Evolutionary conservation across 306 rosid genomes (phyloP).

Genomic region (Dryas alaskensis): DNA sequence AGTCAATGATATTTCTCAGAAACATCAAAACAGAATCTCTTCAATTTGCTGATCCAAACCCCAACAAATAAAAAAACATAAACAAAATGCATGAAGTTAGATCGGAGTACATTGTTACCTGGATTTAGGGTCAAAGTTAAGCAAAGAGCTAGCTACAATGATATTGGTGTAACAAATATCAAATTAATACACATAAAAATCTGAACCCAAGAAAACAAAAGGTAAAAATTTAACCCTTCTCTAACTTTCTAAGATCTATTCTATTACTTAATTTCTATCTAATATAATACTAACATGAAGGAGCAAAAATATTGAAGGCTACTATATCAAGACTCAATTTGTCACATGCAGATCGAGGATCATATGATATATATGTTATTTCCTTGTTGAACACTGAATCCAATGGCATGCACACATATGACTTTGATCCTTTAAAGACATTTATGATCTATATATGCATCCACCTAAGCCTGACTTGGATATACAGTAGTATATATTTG

Average conservation of each 20-base stretch:
- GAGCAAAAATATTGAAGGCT: slow-evolving; percentile 1
- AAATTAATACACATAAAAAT: background rate
- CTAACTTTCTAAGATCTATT: slow-evolving; percentile 21
- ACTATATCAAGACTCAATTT: slow-evolving; percentile 12
- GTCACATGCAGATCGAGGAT: slow-evolving; percentile 20
- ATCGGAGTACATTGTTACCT: slow-evolving; percentile 1
- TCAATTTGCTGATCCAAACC: background rate
- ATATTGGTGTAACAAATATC: slow-evolving; percentile 27
- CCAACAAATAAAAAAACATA: background rate
- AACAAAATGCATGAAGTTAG: slow-evolving; percentile 5
- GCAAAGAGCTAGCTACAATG: slow-evolving; percentile 30
- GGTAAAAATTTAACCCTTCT: background rate
- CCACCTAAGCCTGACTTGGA: slow-evolving; percentile 44
- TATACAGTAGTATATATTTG: slow-evolving; percentile 6
- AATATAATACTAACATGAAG: background rate
- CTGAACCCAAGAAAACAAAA: slow-evolving; percentile 5
- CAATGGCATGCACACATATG: slow-evolving; percentile 33
- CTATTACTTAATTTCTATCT: slow-evolving; percentile 10
- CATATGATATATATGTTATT: slow-evolving; percentile 14
- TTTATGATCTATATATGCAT: slow-evolving; percentile 2
- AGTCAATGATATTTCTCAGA: background rate
- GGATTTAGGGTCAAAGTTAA: background rate
- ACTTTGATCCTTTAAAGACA: slow-evolving; percentile 8
- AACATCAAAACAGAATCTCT: slow-evolving; percentile 12
- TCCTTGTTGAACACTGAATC: slow-evolving; percentile 36